phyloP scores from a whole-genome alignment of 768 basidiomycete genomes.

The Candolleomyces efflorescens region DNA sequence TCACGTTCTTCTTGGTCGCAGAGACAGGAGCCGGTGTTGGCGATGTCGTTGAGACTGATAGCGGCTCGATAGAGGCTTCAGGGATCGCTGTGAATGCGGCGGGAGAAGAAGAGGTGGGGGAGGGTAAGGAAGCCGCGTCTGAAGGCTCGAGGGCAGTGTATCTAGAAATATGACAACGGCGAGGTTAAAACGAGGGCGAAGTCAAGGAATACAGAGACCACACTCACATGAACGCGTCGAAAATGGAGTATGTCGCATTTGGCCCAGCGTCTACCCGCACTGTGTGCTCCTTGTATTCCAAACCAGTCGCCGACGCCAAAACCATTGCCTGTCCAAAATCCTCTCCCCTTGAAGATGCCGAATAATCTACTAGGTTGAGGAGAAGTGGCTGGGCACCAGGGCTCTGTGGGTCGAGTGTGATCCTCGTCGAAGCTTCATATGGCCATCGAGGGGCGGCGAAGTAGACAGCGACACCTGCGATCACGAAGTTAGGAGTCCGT shows the following conservation, averaged over 20 bases:
- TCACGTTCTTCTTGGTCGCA: background rate
- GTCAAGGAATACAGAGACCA: background rate
- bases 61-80: background rate
- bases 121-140: background rate
- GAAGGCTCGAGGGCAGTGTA: slow-evolving; percentile 1
- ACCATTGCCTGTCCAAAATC: slow-evolving; percentile 1
- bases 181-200: background rate
- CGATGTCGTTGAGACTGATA: background rate
- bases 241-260: background rate
- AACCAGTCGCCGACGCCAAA: background rate
- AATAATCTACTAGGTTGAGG: slow-evolving; percentile 3
- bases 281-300: slow-evolving; percentile 2
- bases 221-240: slow-evolving; percentile 6
- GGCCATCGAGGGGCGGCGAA: slow-evolving; percentile 44
- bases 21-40: background rate
- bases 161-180: background rate
- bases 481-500: background rate
- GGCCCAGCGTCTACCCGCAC: slow-evolving; percentile 2
- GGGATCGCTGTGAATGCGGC: background rate
- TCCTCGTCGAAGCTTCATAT: slow-evolving; percentile 34
- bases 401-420: slow-evolving; percentile 27
- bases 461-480: slow-evolving; percentile 38
- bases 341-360: background rate
- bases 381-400: background rate
- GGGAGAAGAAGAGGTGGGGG: background rate